A percentile compares a stretch with the other conserved stretches of the same genome.
Evolutionary conservation across 2,329 filamentous ascomycete species (phyloP).

Genomic region (Aspergillus costaricaensis): DNA sequence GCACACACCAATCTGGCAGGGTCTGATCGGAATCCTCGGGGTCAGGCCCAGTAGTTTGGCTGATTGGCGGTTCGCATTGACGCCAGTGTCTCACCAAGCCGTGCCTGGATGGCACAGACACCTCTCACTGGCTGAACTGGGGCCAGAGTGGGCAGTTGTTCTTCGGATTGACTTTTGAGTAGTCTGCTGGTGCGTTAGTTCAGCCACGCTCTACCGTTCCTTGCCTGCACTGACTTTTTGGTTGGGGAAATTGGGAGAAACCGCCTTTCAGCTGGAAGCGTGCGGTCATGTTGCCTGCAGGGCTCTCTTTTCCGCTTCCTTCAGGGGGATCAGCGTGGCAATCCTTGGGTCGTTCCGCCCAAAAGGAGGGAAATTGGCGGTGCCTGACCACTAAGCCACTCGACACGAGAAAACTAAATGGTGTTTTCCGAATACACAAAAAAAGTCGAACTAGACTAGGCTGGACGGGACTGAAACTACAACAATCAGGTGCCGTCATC

Average conservation of each 20-base stretch:
- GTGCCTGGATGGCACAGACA: background rate
- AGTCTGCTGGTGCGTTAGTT: background rate
- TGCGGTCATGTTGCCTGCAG: background rate
- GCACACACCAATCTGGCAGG: background rate
- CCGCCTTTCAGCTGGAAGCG: too few species aligned
- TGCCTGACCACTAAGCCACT: background rate
- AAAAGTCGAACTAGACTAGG: background rate
- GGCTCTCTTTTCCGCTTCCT: slow-evolving; percentile 3
- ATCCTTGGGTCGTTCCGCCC: background rate
- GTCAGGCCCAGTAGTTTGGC: background rate
- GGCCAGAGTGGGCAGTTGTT: background rate
- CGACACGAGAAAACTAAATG: too few species aligned
- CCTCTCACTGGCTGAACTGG: background rate
- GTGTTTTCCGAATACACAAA: background rate
- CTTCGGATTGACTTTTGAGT: slow-evolving; percentile 4
- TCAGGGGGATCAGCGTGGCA: background rate
- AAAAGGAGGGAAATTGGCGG: background rate
- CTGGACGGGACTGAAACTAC: background rate
- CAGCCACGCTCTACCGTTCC: background rate
- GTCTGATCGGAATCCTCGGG: background rate
- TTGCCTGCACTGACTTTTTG: background rate
- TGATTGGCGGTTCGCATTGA: slow-evolving; percentile 6
- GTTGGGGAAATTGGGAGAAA: background rate
- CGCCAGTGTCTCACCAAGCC: slow-evolving; percentile 7
- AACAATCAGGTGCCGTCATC: background rate